Evolutionary conservation across 2,329 filamentous ascomycete genomes (phyloP), one percentile per base, ranked within the genome.

Genomic region (Diaporthe longicolla): DNA sequence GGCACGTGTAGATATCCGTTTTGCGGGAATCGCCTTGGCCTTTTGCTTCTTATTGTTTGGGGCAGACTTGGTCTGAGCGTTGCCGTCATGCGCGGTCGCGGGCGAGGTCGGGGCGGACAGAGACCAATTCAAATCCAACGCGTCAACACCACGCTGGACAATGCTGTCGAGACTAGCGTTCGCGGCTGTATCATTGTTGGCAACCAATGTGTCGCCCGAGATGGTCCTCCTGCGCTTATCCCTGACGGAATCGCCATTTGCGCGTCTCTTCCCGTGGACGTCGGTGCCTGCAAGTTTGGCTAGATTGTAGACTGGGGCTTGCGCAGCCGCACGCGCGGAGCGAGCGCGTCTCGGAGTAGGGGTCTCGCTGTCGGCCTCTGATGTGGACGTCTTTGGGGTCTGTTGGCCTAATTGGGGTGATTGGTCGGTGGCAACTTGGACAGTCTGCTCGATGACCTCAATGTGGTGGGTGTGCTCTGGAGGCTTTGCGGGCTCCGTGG

Each of bases 231-330:
- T 85, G 69, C 84, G 84, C 75, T 85, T 83, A 52, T 86, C 82
- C 43, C 82, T 79, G 15, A 87, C 84, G 35, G 81, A 77, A 76
- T 90, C 88, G 74, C 88, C 87, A 59, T 88, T 89, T 58, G 87
- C 81, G 82, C 83, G 87, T 82, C 84, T 87, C 77, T 88, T 89
- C 68, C 88, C 90, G 77, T 93, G 91, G 57, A 88, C 86, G 37
- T 88, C 87, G 63, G 90, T 93, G 77, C 91, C 91, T 73, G 87
- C 88, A 69, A 93, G 85, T 78, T 89, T 87, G 76, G 90, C 86
- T 21, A 93, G 83, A 78, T 94, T 94, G 83, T 94, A 94, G 21
- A 91, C 89, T 17, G 89, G 87, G 24, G 90, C 84, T 70, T 86
- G 87, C n/a, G 70, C 48, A 83, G 79, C 76, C 89, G 87, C 50